Evolutionary conservation across 2,329 filamentous ascomycete species (phyloP).

Genomic region (Arthroderma uncinatum): DNA sequence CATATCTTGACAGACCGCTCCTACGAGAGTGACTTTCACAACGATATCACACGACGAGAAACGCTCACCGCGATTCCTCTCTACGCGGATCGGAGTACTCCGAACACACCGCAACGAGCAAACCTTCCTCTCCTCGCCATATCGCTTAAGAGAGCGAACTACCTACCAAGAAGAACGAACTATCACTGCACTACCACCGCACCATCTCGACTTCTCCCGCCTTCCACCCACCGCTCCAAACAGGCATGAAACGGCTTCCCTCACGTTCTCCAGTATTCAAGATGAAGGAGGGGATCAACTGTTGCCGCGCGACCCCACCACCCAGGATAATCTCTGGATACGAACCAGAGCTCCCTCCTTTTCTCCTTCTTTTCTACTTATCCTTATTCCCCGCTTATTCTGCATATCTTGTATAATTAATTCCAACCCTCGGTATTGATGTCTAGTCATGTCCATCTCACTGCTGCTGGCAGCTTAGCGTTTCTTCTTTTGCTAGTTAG

Average conservation of each 20-base stretch:
- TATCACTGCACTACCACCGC: not conserved
- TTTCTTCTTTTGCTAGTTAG: not conserved
- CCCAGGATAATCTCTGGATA: not conserved
- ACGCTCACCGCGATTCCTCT: no score
- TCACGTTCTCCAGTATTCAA: not conserved
- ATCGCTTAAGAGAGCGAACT: no score
- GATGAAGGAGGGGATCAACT: not conserved
- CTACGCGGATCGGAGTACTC: no score
- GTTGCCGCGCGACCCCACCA: not conserved
- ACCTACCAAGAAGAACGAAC: not conserved
- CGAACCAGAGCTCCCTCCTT: not conserved
- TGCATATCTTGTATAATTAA: not conserved
- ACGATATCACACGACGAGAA: no score
- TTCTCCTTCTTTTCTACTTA: not conserved
- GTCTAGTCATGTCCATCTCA: not conserved
- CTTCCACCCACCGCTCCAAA: not conserved
- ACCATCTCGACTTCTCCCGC: not conserved
- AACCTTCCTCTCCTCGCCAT: no score
- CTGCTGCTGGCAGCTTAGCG: not conserved
- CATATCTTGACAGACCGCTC: no score
- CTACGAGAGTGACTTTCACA: no score
- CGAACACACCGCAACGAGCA: no score
- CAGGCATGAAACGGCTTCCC: not conserved
- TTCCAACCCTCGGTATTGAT: not conserved
- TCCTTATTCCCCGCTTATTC: not conserved